Percentiles rank a stretch among this genome's conserved stretches.
Conservation (phyloP, 768 basidiomycete genomes). For the Nidularia sp. region DNA sequence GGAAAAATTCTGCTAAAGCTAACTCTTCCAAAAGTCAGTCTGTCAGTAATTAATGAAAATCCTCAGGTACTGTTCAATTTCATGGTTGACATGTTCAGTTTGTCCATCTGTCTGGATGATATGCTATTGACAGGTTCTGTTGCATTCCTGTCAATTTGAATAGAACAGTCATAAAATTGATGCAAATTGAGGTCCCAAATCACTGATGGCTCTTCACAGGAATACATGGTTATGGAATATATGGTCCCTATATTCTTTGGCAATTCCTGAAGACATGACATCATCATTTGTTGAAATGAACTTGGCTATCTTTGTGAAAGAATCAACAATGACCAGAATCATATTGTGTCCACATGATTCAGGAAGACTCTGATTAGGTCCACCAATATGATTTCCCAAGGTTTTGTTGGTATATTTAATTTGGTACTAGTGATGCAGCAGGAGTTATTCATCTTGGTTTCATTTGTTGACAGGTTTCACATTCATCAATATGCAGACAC, state of each 20-base stretch:
- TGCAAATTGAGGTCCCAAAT: constrained; percentile 5
- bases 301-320: constrained; percentile 8
- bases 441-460: background rate
- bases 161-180: background rate
- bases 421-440: background rate
- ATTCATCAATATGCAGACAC: background rate
- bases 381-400: too few species aligned
- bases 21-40: too few species aligned
- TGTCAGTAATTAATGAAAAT: too few species aligned
- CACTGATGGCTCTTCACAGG: constrained; percentile 4
- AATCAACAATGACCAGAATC: constrained; percentile 7
- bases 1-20: too few species aligned
- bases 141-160: too few species aligned
- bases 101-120: too few species aligned
- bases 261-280: constrained; percentile 1
- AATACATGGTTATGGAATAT: constrained; percentile 1
- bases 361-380: constrained; percentile 6
- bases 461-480: background rate
- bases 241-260: background rate
- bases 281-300: background rate
- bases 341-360: constrained; percentile 6
- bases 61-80: too few species aligned
- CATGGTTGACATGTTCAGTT: too few species aligned
- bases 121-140: too few species aligned
- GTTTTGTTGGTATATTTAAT: background rate